phyloP scores from a whole-genome alignment of 768 basidiomycete genomes.

The Serpula lacrymans region DNA sequence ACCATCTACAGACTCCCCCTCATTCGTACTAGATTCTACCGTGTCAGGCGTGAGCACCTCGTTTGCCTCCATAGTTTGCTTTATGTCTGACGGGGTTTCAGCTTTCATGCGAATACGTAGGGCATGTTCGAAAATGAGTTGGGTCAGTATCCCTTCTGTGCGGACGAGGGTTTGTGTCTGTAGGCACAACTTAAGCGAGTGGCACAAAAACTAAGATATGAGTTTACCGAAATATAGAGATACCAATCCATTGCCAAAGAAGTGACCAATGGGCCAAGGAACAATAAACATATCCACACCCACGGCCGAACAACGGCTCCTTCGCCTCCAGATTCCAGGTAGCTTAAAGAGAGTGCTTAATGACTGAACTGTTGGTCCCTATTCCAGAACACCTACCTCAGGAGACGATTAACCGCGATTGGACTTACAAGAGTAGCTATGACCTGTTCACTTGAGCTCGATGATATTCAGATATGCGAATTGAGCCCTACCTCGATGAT shows the following conservation, averaged over 20 bases:
- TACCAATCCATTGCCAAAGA: constrained; percentile 53
- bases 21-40: constrained; percentile 13
- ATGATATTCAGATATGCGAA: neutral
- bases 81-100: constrained; percentile 13
- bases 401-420: constrained; percentile 28
- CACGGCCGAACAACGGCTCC: constrained; percentile 55
- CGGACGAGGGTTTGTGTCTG: constrained; percentile 45
- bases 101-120: constrained; percentile 49
- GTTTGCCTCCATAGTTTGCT: constrained; percentile 1
- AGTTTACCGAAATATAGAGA: constrained; percentile 31
- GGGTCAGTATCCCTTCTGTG: constrained; percentile 48
- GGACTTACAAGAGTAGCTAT: constrained; percentile 23
- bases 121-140: constrained; percentile 53
- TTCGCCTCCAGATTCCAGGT: constrained; percentile 53
- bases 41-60: constrained; percentile 7
- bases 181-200: neutral
- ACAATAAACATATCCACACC: constrained; percentile 60
- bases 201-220: constrained; percentile 8
- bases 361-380: no score
- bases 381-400: constrained; percentile 17
- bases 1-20: no score
- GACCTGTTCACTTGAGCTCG: constrained; percentile 5
- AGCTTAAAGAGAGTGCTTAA: constrained; percentile 33
- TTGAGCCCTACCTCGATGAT: constrained; percentile 8
- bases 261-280: constrained; percentile 43